Evolutionary conservation across 495 filamentous ascomycete genomes (phyloP).

Genomic region (Tuber aestivum): DNA sequence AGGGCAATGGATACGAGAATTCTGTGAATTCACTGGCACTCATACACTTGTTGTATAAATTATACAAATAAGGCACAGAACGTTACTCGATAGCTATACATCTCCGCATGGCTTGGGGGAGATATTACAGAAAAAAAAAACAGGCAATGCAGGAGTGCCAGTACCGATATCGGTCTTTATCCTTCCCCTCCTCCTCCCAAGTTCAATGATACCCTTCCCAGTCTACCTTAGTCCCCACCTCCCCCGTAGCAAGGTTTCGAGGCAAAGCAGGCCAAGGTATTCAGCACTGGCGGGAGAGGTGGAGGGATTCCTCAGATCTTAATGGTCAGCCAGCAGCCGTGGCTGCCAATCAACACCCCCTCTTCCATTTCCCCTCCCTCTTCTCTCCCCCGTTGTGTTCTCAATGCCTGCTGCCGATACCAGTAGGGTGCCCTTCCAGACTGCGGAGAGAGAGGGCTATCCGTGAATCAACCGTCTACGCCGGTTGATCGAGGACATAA

Average conservation of each 20-base stretch:
- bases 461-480: constrained; percentile 1
- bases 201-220: neutral
- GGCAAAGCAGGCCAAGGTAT: constrained; percentile 1
- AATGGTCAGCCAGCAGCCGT: neutral
- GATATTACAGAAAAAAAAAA: neutral
- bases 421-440: neutral
- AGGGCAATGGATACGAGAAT: neutral
- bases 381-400: neutral
- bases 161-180: neutral
- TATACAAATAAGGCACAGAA: neutral
- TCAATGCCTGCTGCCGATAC: constrained; percentile 1
- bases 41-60: neutral
- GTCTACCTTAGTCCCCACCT: neutral
- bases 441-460: neutral
- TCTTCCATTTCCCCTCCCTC: neutral
- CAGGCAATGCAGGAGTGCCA: neutral
- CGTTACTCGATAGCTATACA: neutral
- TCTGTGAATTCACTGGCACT: too few relatives aligned
- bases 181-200: neutral
- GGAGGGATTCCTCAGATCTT: constrained; percentile 5
- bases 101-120: neutral
- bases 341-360: constrained; percentile 3
- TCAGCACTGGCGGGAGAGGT: neutral
- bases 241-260: neutral
- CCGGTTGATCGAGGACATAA: neutral